phyloP scores from a whole-genome alignment of 495 filamentous ascomycete genomes.

The Darksidea phi region DNA sequence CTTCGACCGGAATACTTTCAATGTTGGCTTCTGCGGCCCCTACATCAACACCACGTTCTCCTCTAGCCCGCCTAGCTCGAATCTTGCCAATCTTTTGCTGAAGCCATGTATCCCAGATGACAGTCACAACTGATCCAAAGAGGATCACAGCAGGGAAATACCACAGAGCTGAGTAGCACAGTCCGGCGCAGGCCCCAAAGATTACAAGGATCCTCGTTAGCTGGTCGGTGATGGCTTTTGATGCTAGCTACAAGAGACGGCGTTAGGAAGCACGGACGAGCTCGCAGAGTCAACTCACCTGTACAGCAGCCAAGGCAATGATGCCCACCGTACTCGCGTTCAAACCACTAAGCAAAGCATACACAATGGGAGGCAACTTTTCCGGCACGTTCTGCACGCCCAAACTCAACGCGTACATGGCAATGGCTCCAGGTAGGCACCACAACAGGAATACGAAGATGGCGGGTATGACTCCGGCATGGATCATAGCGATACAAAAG shows the following conservation, averaged over 20 bases:
- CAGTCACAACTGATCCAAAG: conserved; percentile 54
- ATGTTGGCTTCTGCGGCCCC: conserved; percentile 13
- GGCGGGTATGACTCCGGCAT: conserved; percentile 61
- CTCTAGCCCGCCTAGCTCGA: conserved; percentile 10
- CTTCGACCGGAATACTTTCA: conserved; percentile 20
- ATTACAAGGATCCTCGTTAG: conserved; percentile 69
- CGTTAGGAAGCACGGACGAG: neutral
- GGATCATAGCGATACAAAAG: conserved; percentile 69
- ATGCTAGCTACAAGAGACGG: conserved; percentile 48
- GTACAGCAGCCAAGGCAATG: conserved; percentile 73
- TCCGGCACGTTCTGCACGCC: conserved; percentile 63
- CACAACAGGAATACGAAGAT: conserved; percentile 67
- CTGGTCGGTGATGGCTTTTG: conserved; percentile 73
- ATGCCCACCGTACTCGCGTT: conserved; percentile 79
- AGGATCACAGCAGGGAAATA: conserved; percentile 77
- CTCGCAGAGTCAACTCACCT: conserved; percentile 38
- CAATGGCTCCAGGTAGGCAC: conserved; percentile 74
- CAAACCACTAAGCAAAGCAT: conserved; percentile 73
- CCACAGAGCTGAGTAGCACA: conserved; percentile 78
- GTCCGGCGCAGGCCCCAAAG: conserved; percentile 64
- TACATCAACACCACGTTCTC: conserved; percentile 10
- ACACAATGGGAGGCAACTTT: conserved; percentile 63
- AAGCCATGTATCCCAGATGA: conserved; percentile 62
- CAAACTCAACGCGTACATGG: conserved; percentile 70
- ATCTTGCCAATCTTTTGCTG: conserved; percentile 44